Base-by-base conservation (phyloP, 169 alveolate genomes). In the Cryptosporidium canis region DNA sequence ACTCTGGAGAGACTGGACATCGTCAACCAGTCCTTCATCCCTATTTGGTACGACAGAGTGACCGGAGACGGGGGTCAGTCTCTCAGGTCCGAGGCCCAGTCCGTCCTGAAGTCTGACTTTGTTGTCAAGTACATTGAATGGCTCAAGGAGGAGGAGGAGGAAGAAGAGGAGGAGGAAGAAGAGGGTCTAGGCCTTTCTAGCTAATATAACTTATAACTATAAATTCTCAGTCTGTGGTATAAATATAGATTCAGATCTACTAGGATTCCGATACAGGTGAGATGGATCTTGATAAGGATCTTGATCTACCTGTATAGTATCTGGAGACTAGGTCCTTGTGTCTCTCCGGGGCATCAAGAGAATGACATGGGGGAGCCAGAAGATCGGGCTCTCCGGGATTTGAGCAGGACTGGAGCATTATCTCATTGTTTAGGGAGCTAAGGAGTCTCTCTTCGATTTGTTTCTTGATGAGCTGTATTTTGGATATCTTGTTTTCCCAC, bases 401-500 rank as follows among this genome's bases (percentile, higher is more conserved):
- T 7, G 35, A 51, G 11, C n/a, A 3, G 8, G 68, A 35, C n/a
- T 27, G 68, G 45, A 33, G 68, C n/a, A n/a, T 31, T 7, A 29
- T 24, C 27, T 35, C 68, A 21, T 67, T 37, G 7, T 67, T 44
- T 27, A 67, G 7, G 12, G 68, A 9, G n/a, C 31, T 41, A 6
- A 77, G 45, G 11, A 77, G 47, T 58, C 72, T 77, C 14, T 77
- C 45, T 14, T 77, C 87, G 9, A 77, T 77, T 7, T 27, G 35
- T 58, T 77, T 61, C 43, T 77, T 77, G 16, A 77, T 44, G 12
- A 27, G 16, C 16, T 58, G 39, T 21, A 77, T 5, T 44, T 77
- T 77, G n/a, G 87, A 55, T 18, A 77, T 8, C 44, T 77, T 77
- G 14, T n/a, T 37, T 0, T 77, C 87, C 87, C 87, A 77, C 39